Base-by-base conservation (phyloP, 176 grass and related monocot species). In the Eleusine coracana region DNA sequence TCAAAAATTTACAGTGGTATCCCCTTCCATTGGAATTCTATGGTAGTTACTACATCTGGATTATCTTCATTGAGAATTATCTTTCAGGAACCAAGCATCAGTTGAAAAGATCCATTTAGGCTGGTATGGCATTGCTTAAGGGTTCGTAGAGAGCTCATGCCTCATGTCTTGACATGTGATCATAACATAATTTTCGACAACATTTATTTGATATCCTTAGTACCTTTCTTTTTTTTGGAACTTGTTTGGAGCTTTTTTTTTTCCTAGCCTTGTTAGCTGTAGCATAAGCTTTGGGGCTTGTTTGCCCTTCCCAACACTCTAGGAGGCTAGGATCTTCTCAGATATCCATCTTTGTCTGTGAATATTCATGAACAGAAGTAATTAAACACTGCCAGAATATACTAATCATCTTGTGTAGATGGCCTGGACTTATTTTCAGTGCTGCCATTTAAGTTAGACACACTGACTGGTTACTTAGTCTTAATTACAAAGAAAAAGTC, bases 141-240 rank as follows among this genome's bases (percentile, higher is more conserved):
- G 49, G 14, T 17, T 13, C 5, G 14, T 52, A 17, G 50, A 52
- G 50, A 17, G 3, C 49, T 16, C 14, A 52, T 52, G 50, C 50
- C 50, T 52, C 50, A 52, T 14, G 48, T 50, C 48, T 50, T 50
- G 48, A 50, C 11, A 50, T 17, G 50, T 5, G 13, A 15, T 52
- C 17, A 52, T 3, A 52, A 52, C 50, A 51, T 51, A 51, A 51
- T 51, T 51, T 51, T 51, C 14, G 3, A 63, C n/a, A 16, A 46
- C 12, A 62, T 63, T 78, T 65, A 15, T 65, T 64, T 77, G 58
- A 77, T 76, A 42, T 73, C 48, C 55, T 76, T 74, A 5, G 20
- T 25, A 12, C 15, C 2, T 27, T 25, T 40, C 45, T n/a, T 7
- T 70, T 23, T 14, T 1, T 8, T 11, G 17, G 23, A 42, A 20